Conservation (phyloP, 1,284 basidiomycete species). For the Athelia psychrophila region DNA sequence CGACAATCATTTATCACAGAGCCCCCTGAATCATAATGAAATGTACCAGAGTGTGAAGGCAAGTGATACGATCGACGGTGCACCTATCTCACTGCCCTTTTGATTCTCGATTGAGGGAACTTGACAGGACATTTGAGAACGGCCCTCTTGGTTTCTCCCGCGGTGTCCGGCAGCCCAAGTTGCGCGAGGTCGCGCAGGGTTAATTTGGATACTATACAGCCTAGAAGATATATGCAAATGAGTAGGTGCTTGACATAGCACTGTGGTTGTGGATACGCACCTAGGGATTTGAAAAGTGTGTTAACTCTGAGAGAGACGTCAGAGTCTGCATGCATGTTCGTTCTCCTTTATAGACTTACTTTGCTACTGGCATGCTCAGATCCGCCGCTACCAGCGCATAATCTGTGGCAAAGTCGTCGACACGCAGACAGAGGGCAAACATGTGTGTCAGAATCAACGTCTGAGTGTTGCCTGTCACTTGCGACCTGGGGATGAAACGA, state of each 20-base stretch:
- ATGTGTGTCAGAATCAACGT: conserved; percentile 75
- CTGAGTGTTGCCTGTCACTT: conserved; percentile 67
- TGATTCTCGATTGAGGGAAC: conserved; percentile 66
- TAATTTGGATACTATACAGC: conserved; percentile 69
- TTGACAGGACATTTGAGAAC: conserved; percentile 71
- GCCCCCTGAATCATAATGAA: too few relatives aligned
- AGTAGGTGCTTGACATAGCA: too few relatives aligned
- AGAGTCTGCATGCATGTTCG: background rate
- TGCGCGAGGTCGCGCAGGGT: conserved; percentile 61
- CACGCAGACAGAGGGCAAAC: conserved; percentile 74
- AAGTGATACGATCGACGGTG: too few relatives aligned
- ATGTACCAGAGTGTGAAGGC: too few relatives aligned
- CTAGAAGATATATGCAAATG: conserved; percentile 30
- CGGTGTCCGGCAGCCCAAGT: conserved; percentile 61
- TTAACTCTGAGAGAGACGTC: conserved; percentile 37
- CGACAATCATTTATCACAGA: too few relatives aligned
- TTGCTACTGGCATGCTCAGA: conserved; percentile 56
- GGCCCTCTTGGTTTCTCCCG: conserved; percentile 63
- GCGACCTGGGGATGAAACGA: conserved; percentile 41
- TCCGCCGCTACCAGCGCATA: conserved; percentile 68
- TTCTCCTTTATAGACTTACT: conserved; percentile 44
- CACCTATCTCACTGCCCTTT: conserved; percentile 21
- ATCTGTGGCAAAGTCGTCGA: conserved; percentile 78
- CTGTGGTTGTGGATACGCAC: conserved; percentile 36
- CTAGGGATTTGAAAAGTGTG: conserved; percentile 51